Conservation (phyloP, 306 rosid genomes). For the Phaseolus lunatus region DNA sequence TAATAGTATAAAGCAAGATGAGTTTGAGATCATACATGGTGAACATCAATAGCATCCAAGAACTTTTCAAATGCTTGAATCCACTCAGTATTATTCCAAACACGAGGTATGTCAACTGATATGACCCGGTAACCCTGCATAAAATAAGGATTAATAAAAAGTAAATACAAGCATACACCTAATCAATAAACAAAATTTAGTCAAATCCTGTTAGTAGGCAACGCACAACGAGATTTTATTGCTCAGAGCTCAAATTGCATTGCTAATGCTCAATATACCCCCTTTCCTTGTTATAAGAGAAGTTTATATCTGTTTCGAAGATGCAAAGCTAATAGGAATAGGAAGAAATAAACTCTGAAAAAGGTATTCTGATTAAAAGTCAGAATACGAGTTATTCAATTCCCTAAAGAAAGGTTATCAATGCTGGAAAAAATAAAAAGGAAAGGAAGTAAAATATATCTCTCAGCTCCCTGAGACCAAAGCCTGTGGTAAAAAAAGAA, state of each 20-base stretch:
- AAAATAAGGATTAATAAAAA: conserved; percentile 28
- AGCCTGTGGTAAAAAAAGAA: background rate
- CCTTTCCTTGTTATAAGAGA: background rate
- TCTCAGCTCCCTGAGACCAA: background rate
- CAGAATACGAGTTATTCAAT: background rate
- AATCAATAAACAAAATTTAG: conserved; percentile 25
- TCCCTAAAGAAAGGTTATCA: background rate
- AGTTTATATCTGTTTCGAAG: background rate
- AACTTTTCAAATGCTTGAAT: conserved; percentile 95
- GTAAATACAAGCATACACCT: background rate
- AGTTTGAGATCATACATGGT: conserved; percentile 71
- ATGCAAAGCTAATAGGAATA: background rate
- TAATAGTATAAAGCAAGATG: conserved; percentile 16
- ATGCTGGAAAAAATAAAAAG: background rate
- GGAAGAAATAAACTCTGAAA: background rate
- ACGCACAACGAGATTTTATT: conserved; percentile 1
- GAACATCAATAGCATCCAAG: conserved; percentile 98
- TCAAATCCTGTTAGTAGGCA: conserved; percentile 17
- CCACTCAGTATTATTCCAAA: conserved; percentile 96
- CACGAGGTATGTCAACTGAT: conserved; percentile 94
- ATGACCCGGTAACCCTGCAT: conserved; percentile 94
- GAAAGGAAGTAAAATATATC: background rate
- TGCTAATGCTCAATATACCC: background rate
- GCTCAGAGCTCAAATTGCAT: background rate
- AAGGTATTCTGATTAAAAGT: background rate